Base-by-base conservation (phyloP, 2,329 filamentous ascomycete genomes). In the Fulvia fulva region DNA sequence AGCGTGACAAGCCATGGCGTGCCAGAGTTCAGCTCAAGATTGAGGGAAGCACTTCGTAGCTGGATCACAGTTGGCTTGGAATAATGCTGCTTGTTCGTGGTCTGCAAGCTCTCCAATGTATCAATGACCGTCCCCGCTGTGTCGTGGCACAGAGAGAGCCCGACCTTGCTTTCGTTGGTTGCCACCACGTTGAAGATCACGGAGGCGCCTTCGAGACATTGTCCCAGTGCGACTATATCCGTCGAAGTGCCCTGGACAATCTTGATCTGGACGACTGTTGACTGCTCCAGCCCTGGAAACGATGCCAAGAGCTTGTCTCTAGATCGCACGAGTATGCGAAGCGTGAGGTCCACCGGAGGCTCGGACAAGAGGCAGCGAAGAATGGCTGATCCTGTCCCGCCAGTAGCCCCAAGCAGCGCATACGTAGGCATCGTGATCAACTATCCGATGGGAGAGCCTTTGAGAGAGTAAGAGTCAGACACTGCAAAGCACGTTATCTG, bases 311-410 rank as follows among this genome's bases (percentile, higher is more conserved):
- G 63, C 46, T 67, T 66, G 19, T 50, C 12, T 49, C 62, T 66
- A 21, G 52, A 58, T 11, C 66, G 63, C 19, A 68, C 59, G 52
- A 66, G 60, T 56, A 67, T 59, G 49, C 64, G 64, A 26, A 68
- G 52, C 16, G 25, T 63, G n/a, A 68, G 54, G 54, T 65, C 56
- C n/a, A 50, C 49, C 0, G 62, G 60, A 11, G 62, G 62, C 11
- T 43, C n/a, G 25, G 30, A 32, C 3, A 66, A 57, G 9, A 66
- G 59, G 46, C 37, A 51, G 5, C 54, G 52, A 12, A 65, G 53
- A 9, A 63, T 59, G 12, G 63, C 54, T 22, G 61, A 60, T 11
- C 63, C 64, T 9, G 63, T 63, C 3, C 53, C 51, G 22, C 64
- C 63, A 37, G 60, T 66, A n/a, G 64, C 64, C 6, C 64, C 64